Evolutionary conservation across 257 asterid species (phyloP), one percentile per base, ranked within the genome.

Genomic region (Capsicum pubescens): DNA sequence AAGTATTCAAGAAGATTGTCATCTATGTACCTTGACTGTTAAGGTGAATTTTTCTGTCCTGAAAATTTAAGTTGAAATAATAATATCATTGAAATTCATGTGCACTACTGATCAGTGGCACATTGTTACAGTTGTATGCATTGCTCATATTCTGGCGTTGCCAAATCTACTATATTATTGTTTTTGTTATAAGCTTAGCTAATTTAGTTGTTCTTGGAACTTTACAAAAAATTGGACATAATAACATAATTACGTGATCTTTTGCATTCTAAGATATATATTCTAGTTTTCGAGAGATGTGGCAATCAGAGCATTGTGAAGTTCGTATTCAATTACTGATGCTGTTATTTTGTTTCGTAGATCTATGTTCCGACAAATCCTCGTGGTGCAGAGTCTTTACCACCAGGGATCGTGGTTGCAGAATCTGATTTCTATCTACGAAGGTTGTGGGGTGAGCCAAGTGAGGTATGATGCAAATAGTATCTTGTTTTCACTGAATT

Each of bases 391-490:
- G 98, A 97, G 87, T 89, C 98, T 60, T 92, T 97, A 85, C 99
- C 99, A 15, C 99, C 99, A 9, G 99, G 98, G 82, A 97, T 97
- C 83, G 94, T 97, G 86, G 99, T 95, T 69, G 77, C 99, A 16
- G 94, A 97, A 87, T 86, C 99, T 42, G 99, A 97, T 89, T 90
- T 97, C 84, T 95, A 90, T 89, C 90, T 88, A 85, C 92, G 99
- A 84, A 92, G 99, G 88, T 92, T 97, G 87, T 97, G 99, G 99
- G 99, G 99, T 88, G 99, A 97, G 84, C 99, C 99, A 82, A 91
- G 94, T 77, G 97, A 93, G 97, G 99, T 95, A 89, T 64, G 19
- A 39, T 77, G 82, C 64, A 77, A 32, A 54, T 15, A 55, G 60
- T 77, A 77, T 36, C 7, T 55, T 77, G 64, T 55, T 0, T 48